Percentiles rank a stretch among this genome's conserved stretches.
phyloP scores from a whole-genome alignment of 495 filamentous ascomycete genomes.

The Penicillium salamii region DNA sequence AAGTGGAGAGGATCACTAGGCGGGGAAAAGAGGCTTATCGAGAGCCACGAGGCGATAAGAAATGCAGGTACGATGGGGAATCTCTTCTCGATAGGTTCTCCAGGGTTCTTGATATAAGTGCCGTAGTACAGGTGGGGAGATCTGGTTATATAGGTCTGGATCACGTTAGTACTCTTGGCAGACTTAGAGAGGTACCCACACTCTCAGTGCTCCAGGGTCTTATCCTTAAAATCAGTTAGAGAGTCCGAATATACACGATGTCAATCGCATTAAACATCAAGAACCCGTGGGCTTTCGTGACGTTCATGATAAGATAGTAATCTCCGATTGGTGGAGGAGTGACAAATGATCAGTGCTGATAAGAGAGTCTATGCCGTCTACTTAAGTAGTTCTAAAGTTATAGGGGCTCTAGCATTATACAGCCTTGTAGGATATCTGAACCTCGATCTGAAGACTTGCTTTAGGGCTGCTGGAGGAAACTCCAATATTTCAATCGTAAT shows the following conservation, averaged over 20 bases:
- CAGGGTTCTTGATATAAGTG: no score
- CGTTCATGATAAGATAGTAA: conserved; percentile 27
- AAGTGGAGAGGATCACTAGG: background rate
- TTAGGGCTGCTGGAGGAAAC: no score
- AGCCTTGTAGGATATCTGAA: no score
- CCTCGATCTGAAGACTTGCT: no score
- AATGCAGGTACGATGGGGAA: conserved; percentile 26
- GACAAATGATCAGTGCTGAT: conserved; percentile 22
- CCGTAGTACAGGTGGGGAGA: no score
- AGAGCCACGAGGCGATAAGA: conserved; percentile 11
- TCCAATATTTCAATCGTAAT: no score
- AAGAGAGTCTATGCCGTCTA: no score
- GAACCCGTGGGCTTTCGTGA: conserved; percentile 9
- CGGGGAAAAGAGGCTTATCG: conserved; percentile 1
- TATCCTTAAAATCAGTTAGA: no score
- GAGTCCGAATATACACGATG: background rate
- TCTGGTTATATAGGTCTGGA: conserved; percentile 1
- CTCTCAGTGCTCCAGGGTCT: no score
- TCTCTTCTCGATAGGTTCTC: no score
- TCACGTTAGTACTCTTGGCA: background rate
- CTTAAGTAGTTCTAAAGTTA: no score
- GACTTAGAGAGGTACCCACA: background rate
- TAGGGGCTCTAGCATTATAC: no score
- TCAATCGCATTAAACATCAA: background rate
- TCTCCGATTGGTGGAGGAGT: conserved; percentile 19